phyloP scores from a whole-genome alignment of 2,329 filamentous ascomycete species.

The Capronia coronata region DNA sequence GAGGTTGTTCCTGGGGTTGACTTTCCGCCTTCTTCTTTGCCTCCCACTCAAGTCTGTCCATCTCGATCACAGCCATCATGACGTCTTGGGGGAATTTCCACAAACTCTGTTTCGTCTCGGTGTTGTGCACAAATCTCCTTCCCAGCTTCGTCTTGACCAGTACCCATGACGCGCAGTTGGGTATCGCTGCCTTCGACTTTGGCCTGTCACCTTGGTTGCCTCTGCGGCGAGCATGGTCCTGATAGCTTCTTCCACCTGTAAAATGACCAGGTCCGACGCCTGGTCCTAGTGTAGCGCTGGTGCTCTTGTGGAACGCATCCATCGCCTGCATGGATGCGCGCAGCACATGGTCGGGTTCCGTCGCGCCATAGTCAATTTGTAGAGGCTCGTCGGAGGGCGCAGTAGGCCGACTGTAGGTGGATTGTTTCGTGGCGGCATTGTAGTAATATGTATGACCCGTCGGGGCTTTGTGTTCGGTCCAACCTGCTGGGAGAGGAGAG shows the following conservation, averaged over 20 bases:
- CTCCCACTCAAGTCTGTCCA: constrained; percentile 65
- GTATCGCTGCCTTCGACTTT: constrained; percentile 70
- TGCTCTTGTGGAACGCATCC: constrained; percentile 31
- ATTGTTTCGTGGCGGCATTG: constrained; percentile 72
- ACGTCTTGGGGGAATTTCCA: constrained; percentile 92
- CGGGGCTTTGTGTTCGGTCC: constrained; percentile 90
- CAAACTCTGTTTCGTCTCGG: constrained; percentile 76
- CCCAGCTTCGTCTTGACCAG: constrained; percentile 89
- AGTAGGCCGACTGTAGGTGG: constrained; percentile 75
- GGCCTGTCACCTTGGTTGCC: constrained; percentile 68
- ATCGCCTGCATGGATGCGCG: constrained; percentile 23
- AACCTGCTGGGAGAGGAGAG: constrained; percentile 65
- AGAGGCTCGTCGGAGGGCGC: constrained; percentile 31
- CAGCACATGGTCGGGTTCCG: constrained; percentile 23
- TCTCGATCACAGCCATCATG: constrained; percentile 64
- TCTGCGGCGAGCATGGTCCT: constrained; percentile 53
- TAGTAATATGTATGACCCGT: constrained; percentile 82
- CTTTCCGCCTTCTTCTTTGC: constrained; percentile 50
- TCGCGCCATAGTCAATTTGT: constrained; percentile 26
- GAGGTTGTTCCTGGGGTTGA: constrained; percentile 28
- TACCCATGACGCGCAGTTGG: constrained; percentile 77
- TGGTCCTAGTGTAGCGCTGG: constrained; percentile 36
- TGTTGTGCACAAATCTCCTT: constrained; percentile 84
- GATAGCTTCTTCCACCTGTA: constrained; percentile 48
- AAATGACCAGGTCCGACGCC: constrained; percentile 40